phyloP scores from a whole-genome alignment of 441 rosid species.

The Melianthus villosus region DNA sequence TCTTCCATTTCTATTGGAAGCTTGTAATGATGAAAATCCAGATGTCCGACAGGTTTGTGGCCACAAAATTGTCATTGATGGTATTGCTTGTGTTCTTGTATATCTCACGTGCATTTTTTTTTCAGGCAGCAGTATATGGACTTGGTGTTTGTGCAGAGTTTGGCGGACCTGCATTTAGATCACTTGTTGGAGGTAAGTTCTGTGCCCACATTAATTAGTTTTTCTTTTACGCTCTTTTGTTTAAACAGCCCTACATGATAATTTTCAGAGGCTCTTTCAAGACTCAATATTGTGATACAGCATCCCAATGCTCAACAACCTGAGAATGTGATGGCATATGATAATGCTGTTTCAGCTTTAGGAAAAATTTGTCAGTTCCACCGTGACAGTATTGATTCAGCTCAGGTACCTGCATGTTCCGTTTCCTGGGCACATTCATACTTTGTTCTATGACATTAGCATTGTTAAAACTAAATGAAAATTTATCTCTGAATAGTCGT shows the following conservation, averaged over 20 bases:
- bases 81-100: constrained; percentile 4
- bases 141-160: constrained; percentile 98
- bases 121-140: constrained; percentile 96
- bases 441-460: too few species aligned
- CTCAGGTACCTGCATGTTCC: constrained; percentile 41
- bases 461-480: too few species aligned
- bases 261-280: constrained; percentile 85
- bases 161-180: constrained; percentile 78
- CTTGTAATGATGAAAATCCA: constrained; percentile 82
- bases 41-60: constrained; percentile 94
- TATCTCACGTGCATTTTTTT: constrained; percentile 8
- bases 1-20: constrained; percentile 95
- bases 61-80: neutral
- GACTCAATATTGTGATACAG: constrained; percentile 71
- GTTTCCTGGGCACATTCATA: too few species aligned
- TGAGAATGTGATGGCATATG: constrained; percentile 92
- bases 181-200: constrained; percentile 79
- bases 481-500: too few species aligned
- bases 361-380: constrained; percentile 92
- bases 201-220: neutral
- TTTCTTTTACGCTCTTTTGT: neutral
- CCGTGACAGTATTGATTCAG: constrained; percentile 71
- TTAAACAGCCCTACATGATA: constrained; percentile 11
- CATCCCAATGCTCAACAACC: constrained; percentile 71
- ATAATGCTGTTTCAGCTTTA: constrained; percentile 96